phyloP scores from a whole-genome alignment of 257 asterid genomes.

The Capsicum rhomboideum region DNA sequence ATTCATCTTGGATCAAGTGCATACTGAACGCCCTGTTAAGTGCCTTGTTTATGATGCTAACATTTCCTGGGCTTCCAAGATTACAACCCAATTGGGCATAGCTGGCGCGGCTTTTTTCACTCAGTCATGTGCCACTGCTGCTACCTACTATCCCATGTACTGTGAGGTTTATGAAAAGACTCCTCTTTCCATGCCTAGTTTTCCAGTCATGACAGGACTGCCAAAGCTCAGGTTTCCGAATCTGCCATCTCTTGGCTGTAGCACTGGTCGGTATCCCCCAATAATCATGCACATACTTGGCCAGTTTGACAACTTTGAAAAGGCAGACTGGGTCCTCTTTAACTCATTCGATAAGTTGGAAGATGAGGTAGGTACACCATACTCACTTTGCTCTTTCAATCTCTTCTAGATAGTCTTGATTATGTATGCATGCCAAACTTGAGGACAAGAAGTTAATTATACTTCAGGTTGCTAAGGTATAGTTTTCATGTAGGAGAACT shows the following conservation, averaged over 20 bases:
- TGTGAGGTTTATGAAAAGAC: conserved; percentile 28
- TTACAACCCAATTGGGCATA: conserved; percentile 26
- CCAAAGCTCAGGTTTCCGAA: conserved; percentile 32
- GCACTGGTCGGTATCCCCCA: conserved; percentile 32
- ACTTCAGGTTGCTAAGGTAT: background rate
- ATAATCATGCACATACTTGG: conserved; percentile 31
- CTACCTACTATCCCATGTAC: conserved; percentile 42
- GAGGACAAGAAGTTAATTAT: background rate
- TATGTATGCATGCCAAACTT: background rate
- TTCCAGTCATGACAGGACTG: conserved; percentile 22
- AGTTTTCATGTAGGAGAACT: background rate
- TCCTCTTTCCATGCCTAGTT: conserved; percentile 18
- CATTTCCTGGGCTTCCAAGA: conserved; percentile 39
- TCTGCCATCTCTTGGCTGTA: conserved; percentile 47
- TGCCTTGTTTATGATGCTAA: conserved; percentile 52
- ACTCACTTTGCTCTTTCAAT: background rate
- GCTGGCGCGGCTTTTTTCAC: conserved; percentile 44
- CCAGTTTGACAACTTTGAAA: conserved; percentile 34
- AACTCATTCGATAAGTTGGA: conserved; percentile 47
- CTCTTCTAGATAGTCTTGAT: background rate
- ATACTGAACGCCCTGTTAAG: conserved; percentile 31
- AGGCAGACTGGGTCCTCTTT: conserved; percentile 57
- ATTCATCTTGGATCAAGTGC: conserved; percentile 18
- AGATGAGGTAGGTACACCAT: conserved; percentile 33
- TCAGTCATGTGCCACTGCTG: conserved; percentile 52